A percentile compares a stretch with the other conserved stretches of the same genome.
These are phyloP conservation scores for Saturnispora saitoi DNA, from an alignment of 805 yeast genomes.

Conservation along the genomic window DNA sequence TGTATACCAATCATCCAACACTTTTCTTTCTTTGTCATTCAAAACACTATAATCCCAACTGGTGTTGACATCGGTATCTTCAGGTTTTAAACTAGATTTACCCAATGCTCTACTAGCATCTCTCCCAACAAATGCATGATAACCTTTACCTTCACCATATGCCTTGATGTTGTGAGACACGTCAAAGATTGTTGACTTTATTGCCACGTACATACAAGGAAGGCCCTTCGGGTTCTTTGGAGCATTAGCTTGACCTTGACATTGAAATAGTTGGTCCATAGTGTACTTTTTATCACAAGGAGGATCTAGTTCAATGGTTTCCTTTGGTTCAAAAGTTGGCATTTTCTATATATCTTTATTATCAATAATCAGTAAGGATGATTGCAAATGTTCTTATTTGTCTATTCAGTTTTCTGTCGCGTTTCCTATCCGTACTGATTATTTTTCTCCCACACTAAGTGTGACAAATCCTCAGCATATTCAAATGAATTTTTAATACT, in stretches of 20 bases:
- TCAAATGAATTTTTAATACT: background rate
- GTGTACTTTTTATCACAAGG: slow-evolving; percentile 41
- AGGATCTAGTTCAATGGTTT: slow-evolving; percentile 41
- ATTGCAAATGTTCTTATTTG: no score
- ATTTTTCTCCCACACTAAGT: no score
- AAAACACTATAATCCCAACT: slow-evolving; percentile 47
- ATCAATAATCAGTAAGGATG: no score
- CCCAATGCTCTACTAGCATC: slow-evolving; percentile 76
- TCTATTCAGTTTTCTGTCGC: no score
- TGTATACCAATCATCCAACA: slow-evolving; percentile 66
- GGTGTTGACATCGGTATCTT: slow-evolving; percentile 35
- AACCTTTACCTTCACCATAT: slow-evolving; percentile 72
- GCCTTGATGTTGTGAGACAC: slow-evolving; percentile 57
- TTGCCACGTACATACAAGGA: slow-evolving; percentile 52
- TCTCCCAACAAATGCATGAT: slow-evolving; percentile 63
- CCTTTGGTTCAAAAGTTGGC: slow-evolving; percentile 35
- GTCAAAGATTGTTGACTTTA: slow-evolving; percentile 72
- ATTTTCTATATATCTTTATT: background rate
- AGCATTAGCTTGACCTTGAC: slow-evolving; percentile 23
- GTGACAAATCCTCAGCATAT: background rate
- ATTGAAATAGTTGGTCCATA: slow-evolving; percentile 8
- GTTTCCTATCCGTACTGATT: no score
- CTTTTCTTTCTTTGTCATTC: slow-evolving; percentile 49
- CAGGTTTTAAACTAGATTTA: slow-evolving; percentile 49
- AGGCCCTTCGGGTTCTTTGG: slow-evolving; percentile 7